Evolutionary conservation across 2,329 filamentous ascomycete genomes (phyloP), one percentile per base, ranked within the genome.

Genomic region (Pseudogymnoascus sp.): DNA sequence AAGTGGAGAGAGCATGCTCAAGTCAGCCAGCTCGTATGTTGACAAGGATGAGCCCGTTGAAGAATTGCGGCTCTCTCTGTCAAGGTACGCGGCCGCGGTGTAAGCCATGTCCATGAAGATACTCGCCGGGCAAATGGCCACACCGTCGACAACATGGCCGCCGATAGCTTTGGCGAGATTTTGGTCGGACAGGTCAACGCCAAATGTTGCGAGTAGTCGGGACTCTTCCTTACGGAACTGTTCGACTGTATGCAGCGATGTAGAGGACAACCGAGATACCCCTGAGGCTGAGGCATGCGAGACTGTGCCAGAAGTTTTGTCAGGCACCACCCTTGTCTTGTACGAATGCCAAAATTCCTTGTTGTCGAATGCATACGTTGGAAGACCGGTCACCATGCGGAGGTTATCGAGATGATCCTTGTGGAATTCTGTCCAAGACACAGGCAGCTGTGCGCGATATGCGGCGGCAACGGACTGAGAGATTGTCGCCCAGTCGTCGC

Each of bases 341-440:
- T 51, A 51, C 2, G 45, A 28, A 25, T 51, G 45, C 73, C 74
- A 76, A 65, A 87, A 87, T 65, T 79, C 81, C 77, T 87, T 87
- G 68, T 80, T 76, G 71, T 88, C 84, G 74, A 85, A 89, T 10
- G 77, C 78, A 73, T 88, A 88, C 1, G 81, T 79, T 1, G 86
- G 86, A 7, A 88, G 75, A 2, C 78, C 73, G 23, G 21, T 51
- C 31, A 86, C 74, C 25, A 88, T 75, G 66, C 80, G 75, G 54
- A 85, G 80, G 4, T 78, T 77, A 61, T 77, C 70, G 65, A 82
- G 79, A 73, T 84, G 85, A 60, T 81, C 77, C 39, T 76, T 74
- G 72, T 87, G 83, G 71, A 80, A 85, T 69, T 84, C 82, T 62
- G 80, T 77, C 79, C 85, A 88, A 68, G 82, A 77, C 67, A 86